phyloP scores from a whole-genome alignment of 768 basidiomycete genomes.

The Collybiopsis confluens region DNA sequence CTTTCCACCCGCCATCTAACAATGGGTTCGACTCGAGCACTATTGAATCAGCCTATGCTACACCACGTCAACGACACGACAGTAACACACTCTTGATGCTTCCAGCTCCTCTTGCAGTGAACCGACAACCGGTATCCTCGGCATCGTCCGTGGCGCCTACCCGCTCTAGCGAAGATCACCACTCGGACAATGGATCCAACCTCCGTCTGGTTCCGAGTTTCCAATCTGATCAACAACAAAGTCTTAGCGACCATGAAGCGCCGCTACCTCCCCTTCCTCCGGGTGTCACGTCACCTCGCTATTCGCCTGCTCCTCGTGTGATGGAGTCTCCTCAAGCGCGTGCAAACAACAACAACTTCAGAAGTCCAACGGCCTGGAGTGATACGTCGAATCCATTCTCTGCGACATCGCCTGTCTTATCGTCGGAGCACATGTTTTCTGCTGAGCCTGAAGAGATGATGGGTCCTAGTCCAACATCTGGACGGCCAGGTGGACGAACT shows the following conservation, averaged over 20 bases:
- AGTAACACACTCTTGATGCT: constrained; percentile 70
- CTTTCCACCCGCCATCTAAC: constrained; percentile 51
- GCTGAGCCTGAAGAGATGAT: constrained; percentile 31
- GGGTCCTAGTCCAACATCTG: constrained; percentile 31
- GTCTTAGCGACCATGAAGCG: constrained; percentile 29
- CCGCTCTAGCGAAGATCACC: constrained; percentile 46
- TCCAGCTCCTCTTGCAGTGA: constrained; percentile 68
- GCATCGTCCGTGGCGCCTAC: constrained; percentile 43
- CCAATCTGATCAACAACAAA: constrained; percentile 20
- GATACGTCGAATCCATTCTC: constrained; percentile 54
- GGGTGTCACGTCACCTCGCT: constrained; percentile 24
- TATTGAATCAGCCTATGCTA: constrained; percentile 43
- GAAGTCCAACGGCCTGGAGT: constrained; percentile 33
- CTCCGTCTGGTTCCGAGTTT: constrained; percentile 11
- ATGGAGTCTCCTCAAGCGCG: constrained; percentile 8
- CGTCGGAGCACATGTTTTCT: constrained; percentile 33
- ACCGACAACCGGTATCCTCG: constrained; percentile 23
- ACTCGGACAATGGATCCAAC: constrained; percentile 35
- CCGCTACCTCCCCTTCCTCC: constrained; percentile 7
- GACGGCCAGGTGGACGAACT: constrained; percentile 30
- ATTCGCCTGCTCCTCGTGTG: constrained; percentile 5
- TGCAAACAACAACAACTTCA: not conserved
- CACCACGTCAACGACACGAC: constrained; percentile 59
- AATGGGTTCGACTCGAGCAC: constrained; percentile 56
- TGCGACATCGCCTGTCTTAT: constrained; percentile 36